phyloP scores from a whole-genome alignment of 2,329 filamentous ascomycete genomes.

The Rutstroemia sp. region DNA sequence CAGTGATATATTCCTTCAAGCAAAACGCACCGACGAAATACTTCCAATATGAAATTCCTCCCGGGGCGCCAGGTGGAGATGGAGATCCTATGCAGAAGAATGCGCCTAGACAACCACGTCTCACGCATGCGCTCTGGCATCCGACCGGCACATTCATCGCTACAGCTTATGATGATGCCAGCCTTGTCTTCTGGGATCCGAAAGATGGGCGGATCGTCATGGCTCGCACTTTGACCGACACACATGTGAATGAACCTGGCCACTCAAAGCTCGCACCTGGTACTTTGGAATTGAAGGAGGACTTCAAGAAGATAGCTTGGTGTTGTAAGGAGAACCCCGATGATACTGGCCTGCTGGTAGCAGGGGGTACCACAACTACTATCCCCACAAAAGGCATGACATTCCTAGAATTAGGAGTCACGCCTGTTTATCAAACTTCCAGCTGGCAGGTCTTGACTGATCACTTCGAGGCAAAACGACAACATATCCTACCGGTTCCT shows the following conservation, averaged over 20 bases:
- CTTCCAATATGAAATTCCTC: constrained; percentile 75
- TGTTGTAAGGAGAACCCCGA: constrained; percentile 92
- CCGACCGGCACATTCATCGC: constrained; percentile 54
- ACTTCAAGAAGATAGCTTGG: constrained; percentile 76
- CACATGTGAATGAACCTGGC: constrained; percentile 63
- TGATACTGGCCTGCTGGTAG: constrained; percentile 81
- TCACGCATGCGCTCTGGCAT: constrained; percentile 88
- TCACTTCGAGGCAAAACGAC: constrained; percentile 72
- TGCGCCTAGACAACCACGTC: constrained; percentile 58
- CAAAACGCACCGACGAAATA: constrained; percentile 71
- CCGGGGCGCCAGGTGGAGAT: constrained; percentile 69
- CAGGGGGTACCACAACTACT: constrained; percentile 67
- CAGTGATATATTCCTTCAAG: constrained; percentile 90
- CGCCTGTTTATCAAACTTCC: constrained; percentile 85
- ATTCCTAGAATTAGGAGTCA: constrained; percentile 82
- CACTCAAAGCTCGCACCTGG: constrained; percentile 33
- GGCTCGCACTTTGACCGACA: constrained; percentile 71
- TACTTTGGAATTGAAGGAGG: constrained; percentile 57
- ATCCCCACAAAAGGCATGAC: constrained; percentile 69
- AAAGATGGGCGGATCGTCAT: constrained; percentile 80
- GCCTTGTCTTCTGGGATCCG: constrained; percentile 87
- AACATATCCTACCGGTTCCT: constrained; percentile 67
- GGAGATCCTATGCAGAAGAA: constrained; percentile 56
- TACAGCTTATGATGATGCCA: constrained; percentile 54
- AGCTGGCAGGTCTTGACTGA: constrained; percentile 76